Conservation (phyloP, 306 rosid genomes). For the Dalbergia oliveri region DNA sequence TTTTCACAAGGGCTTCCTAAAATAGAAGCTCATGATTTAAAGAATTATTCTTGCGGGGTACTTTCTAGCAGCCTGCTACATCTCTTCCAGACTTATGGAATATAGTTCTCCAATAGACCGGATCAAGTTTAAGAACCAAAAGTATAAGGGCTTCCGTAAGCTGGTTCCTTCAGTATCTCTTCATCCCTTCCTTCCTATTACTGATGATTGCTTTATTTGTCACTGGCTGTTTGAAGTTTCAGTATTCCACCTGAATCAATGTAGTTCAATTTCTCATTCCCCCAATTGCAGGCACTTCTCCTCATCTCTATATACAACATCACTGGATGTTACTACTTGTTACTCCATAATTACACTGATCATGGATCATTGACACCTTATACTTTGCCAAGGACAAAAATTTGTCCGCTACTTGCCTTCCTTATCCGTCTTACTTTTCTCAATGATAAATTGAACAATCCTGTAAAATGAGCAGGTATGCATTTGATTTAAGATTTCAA, state of each 20-base stretch:
- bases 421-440: conserved; percentile 28
- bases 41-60: conserved; percentile 3
- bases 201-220: conserved; percentile 8
- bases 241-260: conserved; percentile 23
- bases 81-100: conserved; percentile 12
- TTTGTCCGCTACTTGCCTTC: conserved; percentile 10
- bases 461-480: conserved; percentile 2
- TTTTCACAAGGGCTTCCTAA: conserved; percentile 1
- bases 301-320: neutral
- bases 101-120: neutral
- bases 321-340: conserved; percentile 3
- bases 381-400: neutral
- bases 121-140: conserved; percentile 9
- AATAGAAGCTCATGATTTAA: conserved; percentile 18
- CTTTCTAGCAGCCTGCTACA: conserved; percentile 27
- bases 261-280: neutral
- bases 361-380: neutral
- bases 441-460: conserved; percentile 19
- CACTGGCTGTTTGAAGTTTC: conserved; percentile 14
- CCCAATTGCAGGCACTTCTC: neutral
- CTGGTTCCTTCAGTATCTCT: conserved; percentile 8
- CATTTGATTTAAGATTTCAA: conserved; percentile 28
- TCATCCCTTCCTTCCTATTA: neutral
- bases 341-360: conserved; percentile 9
- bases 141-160: conserved; percentile 2